Evolutionary conservation across 176 grass and related monocot species (phyloP), one percentile per base, ranked within the genome.

Genomic region (Zea mays): DNA sequence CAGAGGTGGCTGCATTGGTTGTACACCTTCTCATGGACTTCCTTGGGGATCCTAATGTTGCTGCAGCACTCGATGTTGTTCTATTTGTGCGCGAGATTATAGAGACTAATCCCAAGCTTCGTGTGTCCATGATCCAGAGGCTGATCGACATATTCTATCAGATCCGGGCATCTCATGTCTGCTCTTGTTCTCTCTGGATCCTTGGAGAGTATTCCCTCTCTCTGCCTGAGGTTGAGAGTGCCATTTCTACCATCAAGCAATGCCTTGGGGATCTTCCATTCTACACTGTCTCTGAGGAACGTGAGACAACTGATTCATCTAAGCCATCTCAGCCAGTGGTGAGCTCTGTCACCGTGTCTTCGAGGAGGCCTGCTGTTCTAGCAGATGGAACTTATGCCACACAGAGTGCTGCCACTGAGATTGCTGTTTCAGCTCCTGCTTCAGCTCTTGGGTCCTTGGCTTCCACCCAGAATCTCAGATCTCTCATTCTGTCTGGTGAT

Each of bases 1-100:
- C 85, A 0, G 88, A 93, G 81, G 88, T 93, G 15, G 91, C 91
- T 45, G 88, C 82, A 7, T 93, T 85, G 0, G 91, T 93, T 12
- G 91, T 88, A 51, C 88, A 93, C 70, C 75, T 93, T 17, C 88
- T 93, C 85, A 93, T 93, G 91, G 91, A 93, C 65, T 93, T 93
- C 66, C 91, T 93, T 48, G 88, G 91, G 52, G 91, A 90, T 82
- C 71, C 81, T 10, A 93, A 93, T 61, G 82, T 90, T 11, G 91
- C 91, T 55, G 81, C 91, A 14, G 91, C 91, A 1, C 78, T 88
- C 77, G 91, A 93, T 71, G 91, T 93, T 7, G 91, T 88, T 12
- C 62, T 90, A 38, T 93, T 93, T 64, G 82, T 93, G 55, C 86
- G 91, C 17, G 88, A 93, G 85, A 93, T 90, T 39, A 93, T 93